Percentiles rank a stretch among this genome's conserved stretches.
Conservation (phyloP, 768 basidiomycete species). For the Dacryopinax spathularia region DNA sequence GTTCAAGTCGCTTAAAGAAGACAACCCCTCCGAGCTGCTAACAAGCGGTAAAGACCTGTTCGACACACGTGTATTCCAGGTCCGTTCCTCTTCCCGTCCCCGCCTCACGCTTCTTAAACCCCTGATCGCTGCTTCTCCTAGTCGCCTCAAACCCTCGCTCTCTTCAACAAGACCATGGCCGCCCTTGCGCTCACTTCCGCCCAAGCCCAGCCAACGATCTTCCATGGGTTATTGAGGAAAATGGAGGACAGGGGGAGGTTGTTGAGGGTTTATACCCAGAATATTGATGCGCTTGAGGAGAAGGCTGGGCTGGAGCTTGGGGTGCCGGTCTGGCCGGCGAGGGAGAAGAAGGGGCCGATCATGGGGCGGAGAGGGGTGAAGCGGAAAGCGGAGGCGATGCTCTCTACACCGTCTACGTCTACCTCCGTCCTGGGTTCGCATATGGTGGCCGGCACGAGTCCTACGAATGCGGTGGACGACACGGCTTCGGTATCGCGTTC, state of each 20-base stretch:
- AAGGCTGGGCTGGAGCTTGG: conserved; percentile 81
- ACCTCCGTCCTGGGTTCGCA: background rate
- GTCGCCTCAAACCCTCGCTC: conserved; percentile 59
- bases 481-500: background rate
- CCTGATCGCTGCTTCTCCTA: conserved; percentile 20
- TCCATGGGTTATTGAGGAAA: conserved; percentile 58
- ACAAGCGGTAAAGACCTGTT: conserved; percentile 76
- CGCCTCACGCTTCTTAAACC: background rate
- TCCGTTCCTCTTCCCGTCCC: conserved; percentile 28
- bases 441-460: background rate
- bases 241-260: conserved; percentile 66
- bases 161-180: conserved; percentile 84
- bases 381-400: conserved; percentile 14
- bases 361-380: conserved; percentile 25
- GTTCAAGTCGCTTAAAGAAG: conserved; percentile 62
- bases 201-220: conserved; percentile 61
- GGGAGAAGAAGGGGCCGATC: conserved; percentile 34
- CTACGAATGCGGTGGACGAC: background rate
- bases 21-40: conserved; percentile 57
- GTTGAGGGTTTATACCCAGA: conserved; percentile 82
- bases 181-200: conserved; percentile 59
- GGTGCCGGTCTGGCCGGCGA: conserved; percentile 56
- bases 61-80: conserved; percentile 79
- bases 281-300: conserved; percentile 77
- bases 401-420: background rate